phyloP scores from a whole-genome alignment of 768 basidiomycete species.

The Trametes cinnabarina region DNA sequence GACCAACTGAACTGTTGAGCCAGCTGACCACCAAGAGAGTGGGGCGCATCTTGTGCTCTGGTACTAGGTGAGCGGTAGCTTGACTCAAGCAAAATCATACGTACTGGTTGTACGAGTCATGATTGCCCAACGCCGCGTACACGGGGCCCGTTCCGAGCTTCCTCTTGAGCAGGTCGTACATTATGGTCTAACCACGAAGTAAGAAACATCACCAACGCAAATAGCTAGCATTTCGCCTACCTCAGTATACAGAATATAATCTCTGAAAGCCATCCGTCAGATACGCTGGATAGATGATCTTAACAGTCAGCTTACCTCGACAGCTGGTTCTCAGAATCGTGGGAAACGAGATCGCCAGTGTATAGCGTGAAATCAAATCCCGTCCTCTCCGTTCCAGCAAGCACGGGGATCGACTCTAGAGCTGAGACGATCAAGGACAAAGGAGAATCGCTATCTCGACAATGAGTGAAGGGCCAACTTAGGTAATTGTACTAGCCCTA shows the following conservation, averaged over 20 bases:
- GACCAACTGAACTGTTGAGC: slow-evolving; percentile 67
- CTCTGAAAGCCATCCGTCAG: slow-evolving; percentile 35
- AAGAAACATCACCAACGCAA: background rate
- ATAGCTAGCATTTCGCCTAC: slow-evolving; percentile 31
- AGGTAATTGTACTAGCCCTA: slow-evolving; percentile 20
- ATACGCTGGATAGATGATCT: background rate
- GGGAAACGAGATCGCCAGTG: slow-evolving; percentile 74
- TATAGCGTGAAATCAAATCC: slow-evolving; percentile 67
- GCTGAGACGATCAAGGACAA: slow-evolving; percentile 57
- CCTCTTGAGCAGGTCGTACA: slow-evolving; percentile 66
- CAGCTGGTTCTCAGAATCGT: slow-evolving; percentile 64
- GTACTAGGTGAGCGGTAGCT: background rate
- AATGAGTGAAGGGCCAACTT: background rate
- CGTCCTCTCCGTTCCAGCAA: slow-evolving; percentile 57
- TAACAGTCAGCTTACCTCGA: slow-evolving; percentile 44
- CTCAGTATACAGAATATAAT: slow-evolving; percentile 61
- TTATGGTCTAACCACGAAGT: slow-evolving; percentile 44
- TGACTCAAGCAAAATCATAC: slow-evolving; percentile 17
- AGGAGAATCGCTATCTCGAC: slow-evolving; percentile 55
- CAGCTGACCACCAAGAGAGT: slow-evolving; percentile 52
- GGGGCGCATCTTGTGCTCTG: slow-evolving; percentile 61
- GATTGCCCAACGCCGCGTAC: slow-evolving; percentile 74
- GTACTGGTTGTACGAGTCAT: slow-evolving; percentile 70
- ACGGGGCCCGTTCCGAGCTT: slow-evolving; percentile 66
- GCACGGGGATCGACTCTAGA: slow-evolving; percentile 62